Percentiles rank a stretch among this genome's conserved stretches.
phyloP scores from a whole-genome alignment of 257 asterid genomes.

The Capsicum baccatum region DNA sequence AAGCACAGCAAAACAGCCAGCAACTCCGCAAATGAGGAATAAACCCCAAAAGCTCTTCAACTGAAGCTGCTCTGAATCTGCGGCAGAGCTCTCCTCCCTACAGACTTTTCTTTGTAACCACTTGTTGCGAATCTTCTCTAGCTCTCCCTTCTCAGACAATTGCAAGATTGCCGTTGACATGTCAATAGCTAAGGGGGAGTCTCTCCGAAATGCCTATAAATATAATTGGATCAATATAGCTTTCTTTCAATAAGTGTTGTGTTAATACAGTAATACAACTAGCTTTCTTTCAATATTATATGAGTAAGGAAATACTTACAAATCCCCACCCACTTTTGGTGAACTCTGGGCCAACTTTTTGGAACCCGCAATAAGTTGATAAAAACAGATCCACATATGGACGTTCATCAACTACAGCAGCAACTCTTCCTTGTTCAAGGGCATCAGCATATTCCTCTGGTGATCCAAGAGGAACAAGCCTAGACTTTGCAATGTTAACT shows the following conservation, averaged over 20 bases:
- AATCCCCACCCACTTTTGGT: slow-evolving; percentile 86
- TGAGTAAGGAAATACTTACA: slow-evolving; percentile 50
- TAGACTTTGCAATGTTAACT: slow-evolving; percentile 67
- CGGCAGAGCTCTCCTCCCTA: slow-evolving; percentile 34
- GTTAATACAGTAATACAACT: not conserved
- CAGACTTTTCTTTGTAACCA: slow-evolving; percentile 45
- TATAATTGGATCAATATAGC: not conserved
- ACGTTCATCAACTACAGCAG: slow-evolving; percentile 78
- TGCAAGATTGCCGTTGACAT: slow-evolving; percentile 43
- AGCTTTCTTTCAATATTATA: not conserved
- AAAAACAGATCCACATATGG: slow-evolving; percentile 75
- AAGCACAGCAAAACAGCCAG: slow-evolving; percentile 49
- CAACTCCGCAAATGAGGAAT: slow-evolving; percentile 58
- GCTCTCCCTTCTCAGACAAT: slow-evolving; percentile 47
- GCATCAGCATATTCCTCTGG: slow-evolving; percentile 78
- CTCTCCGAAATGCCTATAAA: slow-evolving; percentile 46
- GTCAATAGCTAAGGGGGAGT: slow-evolving; percentile 47
- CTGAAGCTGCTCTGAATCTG: slow-evolving; percentile 48
- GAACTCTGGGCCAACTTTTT: slow-evolving; percentile 68
- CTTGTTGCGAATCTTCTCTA: slow-evolving; percentile 40
- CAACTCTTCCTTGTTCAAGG: slow-evolving; percentile 52
- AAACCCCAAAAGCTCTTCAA: slow-evolving; percentile 68
- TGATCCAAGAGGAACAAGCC: slow-evolving; percentile 73
- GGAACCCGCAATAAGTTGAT: slow-evolving; percentile 63
- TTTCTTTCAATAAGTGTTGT: not conserved